phyloP scores from a whole-genome alignment of 805 yeast species.

The Ogataea pini region DNA sequence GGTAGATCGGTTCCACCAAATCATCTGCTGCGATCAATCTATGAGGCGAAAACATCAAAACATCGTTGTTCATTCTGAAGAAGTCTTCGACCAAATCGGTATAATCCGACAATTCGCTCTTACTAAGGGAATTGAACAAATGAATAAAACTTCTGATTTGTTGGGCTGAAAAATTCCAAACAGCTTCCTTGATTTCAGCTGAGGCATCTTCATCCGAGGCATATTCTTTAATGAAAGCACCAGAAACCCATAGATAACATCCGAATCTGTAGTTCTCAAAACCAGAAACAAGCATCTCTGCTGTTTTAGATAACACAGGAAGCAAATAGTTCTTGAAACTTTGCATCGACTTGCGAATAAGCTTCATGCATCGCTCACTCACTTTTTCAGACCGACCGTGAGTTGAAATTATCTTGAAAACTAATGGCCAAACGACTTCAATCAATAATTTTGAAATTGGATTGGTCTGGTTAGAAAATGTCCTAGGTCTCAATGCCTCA shows the following conservation, averaged over 20 bases:
- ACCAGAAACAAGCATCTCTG: constrained; percentile 66
- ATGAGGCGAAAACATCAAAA: constrained; percentile 71
- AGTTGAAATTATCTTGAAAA: constrained; percentile 47
- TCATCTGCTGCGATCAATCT: constrained; percentile 48
- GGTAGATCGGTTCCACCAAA: constrained; percentile 52
- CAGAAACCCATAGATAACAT: constrained; percentile 89
- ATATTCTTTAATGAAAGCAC: constrained; percentile 73
- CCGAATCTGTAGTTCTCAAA: constrained; percentile 72
- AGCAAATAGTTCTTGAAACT: constrained; percentile 56
- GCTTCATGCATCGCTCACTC: constrained; percentile 74
- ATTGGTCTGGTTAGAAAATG: constrained; percentile 37
- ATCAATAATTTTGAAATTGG: constrained; percentile 56
- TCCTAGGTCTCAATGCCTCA: constrained; percentile 51
- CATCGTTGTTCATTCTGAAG: constrained; percentile 75
- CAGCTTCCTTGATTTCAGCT: constrained; percentile 51
- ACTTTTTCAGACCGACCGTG: constrained; percentile 62
- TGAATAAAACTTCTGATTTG: constrained; percentile 63
- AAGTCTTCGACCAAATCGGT: constrained; percentile 86
- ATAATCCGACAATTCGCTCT: constrained; percentile 31
- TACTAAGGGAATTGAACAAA: constrained; percentile 35
- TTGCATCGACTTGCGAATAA: constrained; percentile 64
- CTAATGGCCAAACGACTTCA: constrained; percentile 59
- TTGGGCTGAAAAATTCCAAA: constrained; percentile 72
- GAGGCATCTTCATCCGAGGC: constrained; percentile 49
- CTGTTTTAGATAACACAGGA: constrained; percentile 64